These are phyloP conservation scores for Rosa multiflora DNA, from an alignment of 306 rosid species.

Conservation along the genomic window DNA sequence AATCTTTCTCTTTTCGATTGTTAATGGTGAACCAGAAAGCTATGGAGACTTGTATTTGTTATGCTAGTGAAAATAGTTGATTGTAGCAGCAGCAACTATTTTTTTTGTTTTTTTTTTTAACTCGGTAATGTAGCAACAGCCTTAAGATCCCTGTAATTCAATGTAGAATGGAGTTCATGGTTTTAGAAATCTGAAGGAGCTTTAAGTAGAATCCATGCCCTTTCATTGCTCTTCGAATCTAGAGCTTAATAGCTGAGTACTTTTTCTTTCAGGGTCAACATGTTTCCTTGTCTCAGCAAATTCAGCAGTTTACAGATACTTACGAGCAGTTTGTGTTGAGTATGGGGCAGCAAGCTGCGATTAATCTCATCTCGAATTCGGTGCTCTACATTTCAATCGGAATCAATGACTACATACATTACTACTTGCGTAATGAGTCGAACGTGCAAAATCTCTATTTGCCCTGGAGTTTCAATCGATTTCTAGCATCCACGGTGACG, in stretches of 20 bases:
- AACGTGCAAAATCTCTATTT: slow-evolving; percentile 63
- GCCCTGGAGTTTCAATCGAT: slow-evolving; percentile 77
- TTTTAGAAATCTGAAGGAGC: not conserved
- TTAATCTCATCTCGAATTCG: slow-evolving; percentile 50
- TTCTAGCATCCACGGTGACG: slow-evolving; percentile 59
- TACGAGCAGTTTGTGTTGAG: slow-evolving; percentile 58
- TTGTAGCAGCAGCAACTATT: too few species aligned
- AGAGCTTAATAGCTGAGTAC: not conserved
- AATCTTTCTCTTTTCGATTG: not conserved
- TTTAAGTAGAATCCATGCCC: not conserved
- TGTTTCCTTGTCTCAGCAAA: slow-evolving; percentile 70
- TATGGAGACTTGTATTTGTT: not conserved
- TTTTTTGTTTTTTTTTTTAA: too few species aligned
- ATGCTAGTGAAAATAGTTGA: not conserved
- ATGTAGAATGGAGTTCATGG: not conserved
- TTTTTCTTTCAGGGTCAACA: slow-evolving; percentile 69
- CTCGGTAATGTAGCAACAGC: not conserved
- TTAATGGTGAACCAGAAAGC: not conserved
- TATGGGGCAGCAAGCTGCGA: slow-evolving; percentile 67
- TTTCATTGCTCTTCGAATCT: not conserved
- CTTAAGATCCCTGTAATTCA: not conserved
- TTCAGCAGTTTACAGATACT: slow-evolving; percentile 84
- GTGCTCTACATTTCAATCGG: slow-evolving; percentile 77
- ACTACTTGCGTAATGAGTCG: slow-evolving; percentile 68
- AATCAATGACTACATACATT: slow-evolving; percentile 90